These are phyloP conservation scores for Blastobotrys buckinghamii DNA, from an alignment of 1,139 yeast species.

Conservation along the genomic window DNA sequence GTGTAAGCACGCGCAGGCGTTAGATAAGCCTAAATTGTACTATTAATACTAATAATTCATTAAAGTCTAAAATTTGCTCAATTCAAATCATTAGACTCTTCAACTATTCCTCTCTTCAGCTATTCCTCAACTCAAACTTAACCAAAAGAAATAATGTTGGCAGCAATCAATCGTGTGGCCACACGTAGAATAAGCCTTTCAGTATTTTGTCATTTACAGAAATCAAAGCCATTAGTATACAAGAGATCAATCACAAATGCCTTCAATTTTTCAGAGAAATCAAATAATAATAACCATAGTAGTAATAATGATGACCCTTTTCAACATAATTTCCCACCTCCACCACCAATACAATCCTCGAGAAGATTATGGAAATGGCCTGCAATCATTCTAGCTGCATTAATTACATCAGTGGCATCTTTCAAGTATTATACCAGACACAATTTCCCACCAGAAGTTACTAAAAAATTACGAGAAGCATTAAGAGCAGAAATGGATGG, in stretches of 20 bases:
- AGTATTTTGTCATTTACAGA: no score
- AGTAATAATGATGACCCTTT: not conserved
- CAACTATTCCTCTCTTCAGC: no score
- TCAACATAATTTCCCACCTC: constrained; percentile 1
- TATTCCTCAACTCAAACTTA: no score
- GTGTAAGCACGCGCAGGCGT: no score
- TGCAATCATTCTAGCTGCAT: constrained; percentile 10
- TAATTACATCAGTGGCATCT: constrained; percentile 16
- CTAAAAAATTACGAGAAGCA: constrained; percentile 63
- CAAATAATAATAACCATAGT: not conserved
- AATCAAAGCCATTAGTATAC: not conserved
- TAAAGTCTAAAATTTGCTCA: no score
- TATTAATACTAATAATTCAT: no score
- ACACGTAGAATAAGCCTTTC: no score
- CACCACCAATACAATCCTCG: not conserved
- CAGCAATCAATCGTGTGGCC: no score
- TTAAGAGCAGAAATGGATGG: constrained; percentile 74
- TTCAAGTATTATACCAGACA: constrained; percentile 29
- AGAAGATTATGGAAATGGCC: constrained; percentile 8
- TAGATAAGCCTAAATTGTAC: no score
- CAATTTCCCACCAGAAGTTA: constrained; percentile 52
- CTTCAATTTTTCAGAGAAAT: constrained; percentile 7
- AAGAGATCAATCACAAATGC: constrained; percentile 2
- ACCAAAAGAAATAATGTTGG: no score
- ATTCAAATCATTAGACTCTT: no score